Conservation (phyloP, 805 yeast genomes). For the Candida pini region DNA sequence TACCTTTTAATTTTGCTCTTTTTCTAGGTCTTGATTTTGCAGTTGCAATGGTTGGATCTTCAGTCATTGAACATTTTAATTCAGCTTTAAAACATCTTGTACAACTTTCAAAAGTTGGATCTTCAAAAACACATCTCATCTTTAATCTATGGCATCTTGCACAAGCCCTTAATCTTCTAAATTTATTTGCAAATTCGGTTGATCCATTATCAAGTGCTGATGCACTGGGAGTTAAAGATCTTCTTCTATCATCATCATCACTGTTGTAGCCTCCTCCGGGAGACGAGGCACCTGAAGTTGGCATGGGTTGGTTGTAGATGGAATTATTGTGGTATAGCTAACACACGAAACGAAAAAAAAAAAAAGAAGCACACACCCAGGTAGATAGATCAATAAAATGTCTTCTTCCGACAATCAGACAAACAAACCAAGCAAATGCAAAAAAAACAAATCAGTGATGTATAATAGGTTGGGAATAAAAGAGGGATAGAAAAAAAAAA, state of each 20-base stretch:
- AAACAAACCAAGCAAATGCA: no score
- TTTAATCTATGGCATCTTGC: constrained; percentile 51
- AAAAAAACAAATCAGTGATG: no score
- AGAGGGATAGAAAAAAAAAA: no score
- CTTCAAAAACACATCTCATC: constrained; percentile 46
- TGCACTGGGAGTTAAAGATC: neutral
- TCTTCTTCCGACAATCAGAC: no score
- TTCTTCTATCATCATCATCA: neutral
- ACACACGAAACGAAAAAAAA: no score
- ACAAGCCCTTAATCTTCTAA: constrained; percentile 47
- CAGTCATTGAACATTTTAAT: constrained; percentile 43
- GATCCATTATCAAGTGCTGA: neutral
- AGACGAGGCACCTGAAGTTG: no score
- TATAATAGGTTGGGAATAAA: no score
- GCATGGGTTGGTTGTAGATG: no score
- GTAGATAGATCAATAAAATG: no score
- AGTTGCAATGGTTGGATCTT: constrained; percentile 42
- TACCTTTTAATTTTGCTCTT: constrained; percentile 21
- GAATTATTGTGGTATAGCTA: no score
- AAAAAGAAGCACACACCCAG: no score
- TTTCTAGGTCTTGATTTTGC: constrained; percentile 34
- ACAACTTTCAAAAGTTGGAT: constrained; percentile 39
- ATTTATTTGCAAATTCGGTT: constrained; percentile 35
- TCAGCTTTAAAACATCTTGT: constrained; percentile 39
- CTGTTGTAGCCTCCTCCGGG: neutral